Conservation (phyloP, 805 yeast genomes). For the Lachancea cidri region DNA sequence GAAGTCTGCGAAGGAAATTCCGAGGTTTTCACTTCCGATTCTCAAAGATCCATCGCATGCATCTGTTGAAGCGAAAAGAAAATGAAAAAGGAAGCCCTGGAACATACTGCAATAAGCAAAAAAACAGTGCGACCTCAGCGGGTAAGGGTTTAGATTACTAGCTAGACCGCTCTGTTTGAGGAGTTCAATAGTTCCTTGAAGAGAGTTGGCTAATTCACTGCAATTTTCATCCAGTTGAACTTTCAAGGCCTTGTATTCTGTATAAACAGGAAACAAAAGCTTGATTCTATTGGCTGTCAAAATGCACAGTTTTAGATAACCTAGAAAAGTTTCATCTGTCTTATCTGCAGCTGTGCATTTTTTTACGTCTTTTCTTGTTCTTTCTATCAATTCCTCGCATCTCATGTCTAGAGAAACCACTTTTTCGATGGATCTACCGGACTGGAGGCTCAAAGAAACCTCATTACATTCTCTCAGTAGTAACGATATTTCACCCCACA, state of each 20-base stretch:
- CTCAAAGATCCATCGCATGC: background rate
- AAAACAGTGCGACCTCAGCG: slow-evolving; percentile 10
- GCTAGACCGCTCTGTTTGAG: slow-evolving; percentile 7
- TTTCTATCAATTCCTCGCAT: slow-evolving; percentile 10
- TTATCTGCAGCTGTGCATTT: background rate
- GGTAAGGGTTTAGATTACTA: slow-evolving; percentile 2
- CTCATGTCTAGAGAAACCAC: slow-evolving; percentile 10
- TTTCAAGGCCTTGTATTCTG: slow-evolving; percentile 9
- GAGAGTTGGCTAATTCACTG: slow-evolving; percentile 5
- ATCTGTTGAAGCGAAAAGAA: slow-evolving; percentile 10
- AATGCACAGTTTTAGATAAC: slow-evolving; percentile 10
- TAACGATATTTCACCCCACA: slow-evolving; percentile 13
- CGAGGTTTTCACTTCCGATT: background rate
- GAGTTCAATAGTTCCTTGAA: slow-evolving; percentile 7
- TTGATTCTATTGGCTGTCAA: slow-evolving; percentile 10
- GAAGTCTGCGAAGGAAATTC: background rate
- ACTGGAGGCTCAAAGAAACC: slow-evolving; percentile 7
- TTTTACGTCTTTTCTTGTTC: slow-evolving; percentile 4
- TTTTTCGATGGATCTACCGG: slow-evolving; percentile 8
- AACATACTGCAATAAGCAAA: slow-evolving; percentile 13
- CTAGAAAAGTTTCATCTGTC: slow-evolving; percentile 3
- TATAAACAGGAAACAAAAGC: slow-evolving; percentile 9
- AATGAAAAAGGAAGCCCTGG: slow-evolving; percentile 13
- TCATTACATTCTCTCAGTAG: slow-evolving; percentile 10
- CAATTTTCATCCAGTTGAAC: slow-evolving; percentile 12